These are phyloP conservation scores for Picea sitchensis DNA, from an alignment of 75 land plant genomes.

Conservation along the genomic window DNA sequence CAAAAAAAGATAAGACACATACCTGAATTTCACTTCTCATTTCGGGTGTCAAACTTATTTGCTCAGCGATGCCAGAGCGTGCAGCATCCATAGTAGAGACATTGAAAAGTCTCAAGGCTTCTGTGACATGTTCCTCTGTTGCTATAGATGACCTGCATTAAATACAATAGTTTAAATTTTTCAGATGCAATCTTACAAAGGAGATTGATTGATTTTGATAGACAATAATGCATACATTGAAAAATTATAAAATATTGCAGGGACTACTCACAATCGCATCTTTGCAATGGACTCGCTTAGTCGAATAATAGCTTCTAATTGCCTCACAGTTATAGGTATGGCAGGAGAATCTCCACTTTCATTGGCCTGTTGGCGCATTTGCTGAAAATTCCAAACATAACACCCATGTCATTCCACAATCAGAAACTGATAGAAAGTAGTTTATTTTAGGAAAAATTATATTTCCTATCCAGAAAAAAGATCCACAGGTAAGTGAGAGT, in stretches of 20 bases:
- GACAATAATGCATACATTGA: background rate
- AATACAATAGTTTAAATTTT: background rate
- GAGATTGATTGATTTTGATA: background rate
- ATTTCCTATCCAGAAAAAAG: no score
- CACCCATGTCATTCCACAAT: background rate
- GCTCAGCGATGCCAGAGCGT: conserved; percentile 82
- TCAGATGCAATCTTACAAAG: background rate
- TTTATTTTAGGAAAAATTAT: no score
- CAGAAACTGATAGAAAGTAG: conserved; percentile 1
- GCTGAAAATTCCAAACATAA: conserved; percentile 33
- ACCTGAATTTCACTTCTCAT: conserved; percentile 95
- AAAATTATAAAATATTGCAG: background rate
- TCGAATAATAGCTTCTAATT: conserved; percentile 93
- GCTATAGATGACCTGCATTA: conserved; percentile 67
- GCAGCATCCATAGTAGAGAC: conserved; percentile 97
- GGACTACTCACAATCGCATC: conserved; percentile 88
- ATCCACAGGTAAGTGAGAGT: background rate
- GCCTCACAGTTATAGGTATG: conserved; percentile 95
- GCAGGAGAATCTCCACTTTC: conserved; percentile 78
- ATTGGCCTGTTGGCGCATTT: conserved; percentile 91
- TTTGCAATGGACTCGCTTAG: conserved; percentile 91
- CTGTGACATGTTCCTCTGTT: conserved; percentile 87
- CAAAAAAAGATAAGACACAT: background rate
- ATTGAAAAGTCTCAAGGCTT: conserved; percentile 83
- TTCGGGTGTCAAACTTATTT: conserved; percentile 82